These are phyloP conservation scores for Flagelloscypha sp. DNA, from an alignment of 768 basidiomycete species.

Conservation along the genomic window DNA sequence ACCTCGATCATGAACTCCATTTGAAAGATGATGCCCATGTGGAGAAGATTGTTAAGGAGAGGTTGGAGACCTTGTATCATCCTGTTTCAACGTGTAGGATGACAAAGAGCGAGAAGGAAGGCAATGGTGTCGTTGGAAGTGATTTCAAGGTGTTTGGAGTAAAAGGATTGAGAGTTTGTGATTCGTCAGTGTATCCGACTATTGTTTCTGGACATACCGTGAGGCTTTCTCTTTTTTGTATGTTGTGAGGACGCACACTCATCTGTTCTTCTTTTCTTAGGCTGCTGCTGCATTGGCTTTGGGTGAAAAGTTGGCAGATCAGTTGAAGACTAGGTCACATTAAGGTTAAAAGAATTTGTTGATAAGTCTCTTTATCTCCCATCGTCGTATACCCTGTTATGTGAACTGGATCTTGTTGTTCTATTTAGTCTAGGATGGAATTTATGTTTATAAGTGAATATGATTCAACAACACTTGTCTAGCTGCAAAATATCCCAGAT, in stretches of 20 bases:
- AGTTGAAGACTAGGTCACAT: conserved; percentile 22
- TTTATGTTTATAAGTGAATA: no score
- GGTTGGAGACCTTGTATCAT: conserved; percentile 40
- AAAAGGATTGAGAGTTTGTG: conserved; percentile 34
- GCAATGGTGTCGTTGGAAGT: conserved; percentile 35
- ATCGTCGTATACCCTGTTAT: no score
- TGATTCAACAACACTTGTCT: no score
- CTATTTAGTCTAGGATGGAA: no score
- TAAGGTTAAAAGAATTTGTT: no score
- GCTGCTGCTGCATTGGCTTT: conserved; percentile 25
- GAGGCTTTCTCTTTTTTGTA: conserved; percentile 13
- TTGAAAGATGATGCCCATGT: conserved; percentile 30
- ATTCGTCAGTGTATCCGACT: conserved; percentile 38
- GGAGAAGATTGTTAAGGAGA: conserved; percentile 27
- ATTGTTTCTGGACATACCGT: conserved; percentile 43
- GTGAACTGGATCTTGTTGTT: no score
- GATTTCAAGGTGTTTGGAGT: conserved; percentile 37
- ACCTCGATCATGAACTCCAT: conserved; percentile 33
- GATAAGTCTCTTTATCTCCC: no score
- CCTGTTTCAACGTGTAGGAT: conserved; percentile 38
- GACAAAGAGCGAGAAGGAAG: conserved; percentile 26
- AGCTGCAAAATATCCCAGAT: no score
- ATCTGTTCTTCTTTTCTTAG: conserved; percentile 11
- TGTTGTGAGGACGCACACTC: conserved; percentile 1
- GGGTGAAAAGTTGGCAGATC: conserved; percentile 28